A percentile compares a stretch with the other conserved stretches of the same genome.
phyloP scores from a whole-genome alignment of 768 basidiomycete genomes.

The Piloderma croceum region DNA sequence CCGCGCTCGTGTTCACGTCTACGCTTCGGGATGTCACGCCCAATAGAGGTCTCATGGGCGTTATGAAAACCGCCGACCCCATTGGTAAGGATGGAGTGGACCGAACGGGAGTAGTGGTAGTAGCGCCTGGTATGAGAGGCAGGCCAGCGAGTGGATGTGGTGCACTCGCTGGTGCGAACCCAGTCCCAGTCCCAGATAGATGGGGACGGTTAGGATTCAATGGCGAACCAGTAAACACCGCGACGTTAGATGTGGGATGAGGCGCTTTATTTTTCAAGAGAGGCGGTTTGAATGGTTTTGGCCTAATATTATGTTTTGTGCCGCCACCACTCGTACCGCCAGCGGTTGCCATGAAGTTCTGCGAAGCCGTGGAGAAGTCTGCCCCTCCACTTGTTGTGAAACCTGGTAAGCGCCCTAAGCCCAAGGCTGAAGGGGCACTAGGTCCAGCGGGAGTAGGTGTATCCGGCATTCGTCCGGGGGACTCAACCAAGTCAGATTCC shows the following conservation, averaged over 20 bases:
- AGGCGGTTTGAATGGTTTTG: slow-evolving; percentile 46
- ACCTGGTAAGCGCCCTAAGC: slow-evolving; percentile 19
- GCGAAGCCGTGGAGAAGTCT: too few relatives aligned
- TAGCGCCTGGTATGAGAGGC: slow-evolving; percentile 16
- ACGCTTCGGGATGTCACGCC: slow-evolving; percentile 18
- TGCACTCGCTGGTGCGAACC: slow-evolving; percentile 21
- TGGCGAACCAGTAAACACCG: slow-evolving; percentile 12
- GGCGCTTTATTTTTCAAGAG: slow-evolving; percentile 21
- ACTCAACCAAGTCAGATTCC: too few relatives aligned
- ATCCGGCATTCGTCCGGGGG: slow-evolving; percentile 20
- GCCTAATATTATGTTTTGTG: slow-evolving; percentile 9
- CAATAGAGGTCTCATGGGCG: slow-evolving; percentile 15
- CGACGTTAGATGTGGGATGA: neutral
- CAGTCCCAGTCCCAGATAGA: neutral
- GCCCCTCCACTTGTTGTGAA: too few relatives aligned
- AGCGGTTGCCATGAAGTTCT: too few relatives aligned
- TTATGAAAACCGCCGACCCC: slow-evolving; percentile 8
- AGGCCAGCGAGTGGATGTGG: slow-evolving; percentile 32
- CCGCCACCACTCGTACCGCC: neutral
- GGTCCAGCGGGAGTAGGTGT: slow-evolving; percentile 27
- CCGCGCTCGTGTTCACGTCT: slow-evolving; percentile 4
- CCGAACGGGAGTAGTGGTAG: slow-evolving; percentile 13
- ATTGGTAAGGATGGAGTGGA: slow-evolving; percentile 5
- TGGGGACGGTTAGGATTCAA: slow-evolving; percentile 6
- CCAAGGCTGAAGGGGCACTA: slow-evolving; percentile 35